Evolutionary conservation across 129 eudicot species (phyloP).

Genomic region (Heracleum sosnowskyi): DNA sequence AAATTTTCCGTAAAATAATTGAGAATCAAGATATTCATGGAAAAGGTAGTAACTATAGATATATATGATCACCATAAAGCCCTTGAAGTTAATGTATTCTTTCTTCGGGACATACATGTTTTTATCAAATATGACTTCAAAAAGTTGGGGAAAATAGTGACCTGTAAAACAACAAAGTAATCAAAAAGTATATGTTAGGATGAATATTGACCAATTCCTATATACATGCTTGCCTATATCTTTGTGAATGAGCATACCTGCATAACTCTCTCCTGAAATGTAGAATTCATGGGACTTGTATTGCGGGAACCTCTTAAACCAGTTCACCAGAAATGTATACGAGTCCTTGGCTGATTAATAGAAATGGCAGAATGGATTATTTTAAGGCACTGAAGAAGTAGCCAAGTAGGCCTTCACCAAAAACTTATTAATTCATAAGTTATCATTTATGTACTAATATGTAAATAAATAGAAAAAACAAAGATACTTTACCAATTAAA

Average conservation of each 20-base stretch:
- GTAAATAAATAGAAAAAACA: no score
- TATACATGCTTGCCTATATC: not conserved
- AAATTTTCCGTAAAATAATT: not conserved
- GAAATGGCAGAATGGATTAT: not conserved
- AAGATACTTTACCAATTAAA: no score
- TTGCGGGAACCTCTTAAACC: constrained; percentile 85
- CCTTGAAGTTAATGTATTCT: constrained; percentile 59
- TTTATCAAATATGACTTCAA: constrained; percentile 46
- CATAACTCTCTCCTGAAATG: constrained; percentile 95
- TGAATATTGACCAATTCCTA: not conserved
- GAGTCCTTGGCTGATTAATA: constrained; percentile 57
- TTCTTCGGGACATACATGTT: constrained; percentile 38
- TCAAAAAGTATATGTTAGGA: not conserved
- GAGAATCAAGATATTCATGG: not conserved
- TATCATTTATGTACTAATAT: not conserved
- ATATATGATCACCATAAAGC: constrained; percentile 64
- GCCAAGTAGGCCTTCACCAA: not conserved
- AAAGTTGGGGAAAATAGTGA: constrained; percentile 83
- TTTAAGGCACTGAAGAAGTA: not conserved
- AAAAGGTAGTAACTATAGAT: not conserved
- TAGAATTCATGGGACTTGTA: constrained; percentile 73
- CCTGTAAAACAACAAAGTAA: constrained; percentile 24
- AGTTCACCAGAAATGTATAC: constrained; percentile 43
- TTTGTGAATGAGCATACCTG: constrained; percentile 39
- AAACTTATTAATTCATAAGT: not conserved